Conservation (phyloP, 2,329 filamentous ascomycete species). For the Alternaria brassicae region DNA sequence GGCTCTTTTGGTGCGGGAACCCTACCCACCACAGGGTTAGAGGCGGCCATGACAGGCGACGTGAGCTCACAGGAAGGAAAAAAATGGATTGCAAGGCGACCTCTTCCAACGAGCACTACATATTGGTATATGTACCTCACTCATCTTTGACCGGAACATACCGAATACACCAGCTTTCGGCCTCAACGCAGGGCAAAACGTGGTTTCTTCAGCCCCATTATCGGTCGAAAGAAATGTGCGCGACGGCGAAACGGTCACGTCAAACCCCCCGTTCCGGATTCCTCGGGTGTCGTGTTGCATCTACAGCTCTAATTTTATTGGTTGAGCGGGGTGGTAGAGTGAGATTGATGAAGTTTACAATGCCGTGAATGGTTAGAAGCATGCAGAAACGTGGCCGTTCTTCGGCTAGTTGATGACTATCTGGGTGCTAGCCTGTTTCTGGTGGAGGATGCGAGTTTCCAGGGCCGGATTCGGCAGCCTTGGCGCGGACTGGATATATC, state of each 20-base stretch:
- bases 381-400: constrained; percentile 15
- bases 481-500: constrained; percentile 2
- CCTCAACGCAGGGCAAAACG: constrained; percentile 5
- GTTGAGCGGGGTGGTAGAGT: constrained; percentile 3
- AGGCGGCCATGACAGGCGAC: constrained; percentile 9
- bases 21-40: background rate
- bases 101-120: background rate
- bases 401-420: constrained; percentile 4
- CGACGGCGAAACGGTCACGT: constrained; percentile 4
- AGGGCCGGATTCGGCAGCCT: background rate
- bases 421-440: background rate
- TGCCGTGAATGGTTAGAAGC: constrained; percentile 16
- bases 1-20: constrained; percentile 9
- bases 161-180: constrained; percentile 11
- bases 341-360: constrained; percentile 22
- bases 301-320: background rate
- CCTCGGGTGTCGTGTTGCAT: background rate
- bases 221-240: constrained; percentile 5
- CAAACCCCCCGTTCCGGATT: constrained; percentile 5
- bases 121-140: constrained; percentile 13
- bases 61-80: background rate
- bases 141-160: constrained; percentile 1
- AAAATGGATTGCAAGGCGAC: background rate
- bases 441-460: background rate
- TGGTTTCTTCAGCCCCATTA: constrained; percentile 8